phyloP scores from a whole-genome alignment of 1,284 basidiomycete genomes.

The Chalciporus sp. region DNA sequence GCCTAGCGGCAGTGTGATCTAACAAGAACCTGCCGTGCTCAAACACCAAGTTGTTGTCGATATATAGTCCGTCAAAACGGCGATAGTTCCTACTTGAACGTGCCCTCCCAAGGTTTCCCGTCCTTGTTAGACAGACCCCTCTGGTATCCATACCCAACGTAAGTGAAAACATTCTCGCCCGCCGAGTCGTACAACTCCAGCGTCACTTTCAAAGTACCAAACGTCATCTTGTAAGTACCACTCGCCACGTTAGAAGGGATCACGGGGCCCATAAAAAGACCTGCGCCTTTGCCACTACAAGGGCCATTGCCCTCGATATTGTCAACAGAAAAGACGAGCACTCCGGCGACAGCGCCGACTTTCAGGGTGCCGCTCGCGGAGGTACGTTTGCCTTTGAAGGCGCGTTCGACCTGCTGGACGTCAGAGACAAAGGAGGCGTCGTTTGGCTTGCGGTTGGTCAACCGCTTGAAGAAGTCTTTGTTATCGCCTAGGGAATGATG shows the following conservation, averaged over 20 bases:
- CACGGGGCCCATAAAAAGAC: background rate
- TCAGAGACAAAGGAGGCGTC: background rate
- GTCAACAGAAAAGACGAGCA: background rate
- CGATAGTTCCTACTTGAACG: background rate
- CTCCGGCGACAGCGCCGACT: background rate
- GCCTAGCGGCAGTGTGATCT: too few relatives aligned
- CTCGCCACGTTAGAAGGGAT: background rate
- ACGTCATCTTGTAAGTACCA: background rate
- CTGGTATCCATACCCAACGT: background rate
- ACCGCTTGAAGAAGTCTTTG: background rate
- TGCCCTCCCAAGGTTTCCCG: background rate
- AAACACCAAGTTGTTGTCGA: too few relatives aligned
- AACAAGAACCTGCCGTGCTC: background rate
- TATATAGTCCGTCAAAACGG: too few relatives aligned
- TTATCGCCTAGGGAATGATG: background rate
- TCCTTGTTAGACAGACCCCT: background rate
- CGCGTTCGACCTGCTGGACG: background rate
- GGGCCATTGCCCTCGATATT: background rate
- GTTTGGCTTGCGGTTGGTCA: background rate
- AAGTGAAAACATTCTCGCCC: background rate
- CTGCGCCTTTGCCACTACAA: background rate
- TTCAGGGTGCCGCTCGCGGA: background rate
- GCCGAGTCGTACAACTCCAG: background rate
- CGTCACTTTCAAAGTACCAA: background rate
- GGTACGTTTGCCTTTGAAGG: background rate